phyloP scores from a whole-genome alignment of 1,284 basidiomycete genomes.

The Pholiota adiposa region DNA sequence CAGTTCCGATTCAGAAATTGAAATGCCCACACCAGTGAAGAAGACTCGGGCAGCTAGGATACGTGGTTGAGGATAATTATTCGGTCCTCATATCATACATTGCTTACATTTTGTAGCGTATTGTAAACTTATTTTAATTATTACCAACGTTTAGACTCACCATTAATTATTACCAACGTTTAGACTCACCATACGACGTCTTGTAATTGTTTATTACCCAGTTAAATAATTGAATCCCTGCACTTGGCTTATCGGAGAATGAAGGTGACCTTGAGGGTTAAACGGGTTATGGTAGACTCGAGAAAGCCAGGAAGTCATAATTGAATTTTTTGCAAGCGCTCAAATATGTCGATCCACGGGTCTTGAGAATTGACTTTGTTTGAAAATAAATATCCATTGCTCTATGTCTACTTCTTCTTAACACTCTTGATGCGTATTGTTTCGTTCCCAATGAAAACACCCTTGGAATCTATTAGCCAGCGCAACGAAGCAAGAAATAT shows the following conservation, averaged over 20 bases:
- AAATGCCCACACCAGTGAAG: conserved; percentile 6
- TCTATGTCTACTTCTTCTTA: conserved; percentile 87
- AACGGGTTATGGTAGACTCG: too few species aligned
- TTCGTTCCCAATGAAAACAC: conserved; percentile 91
- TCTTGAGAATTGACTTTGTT: neutral
- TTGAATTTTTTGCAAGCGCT: too few species aligned
- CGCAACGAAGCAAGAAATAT: conserved; percentile 6
- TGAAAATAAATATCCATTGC: conserved; percentile 1
- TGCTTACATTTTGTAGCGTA: neutral
- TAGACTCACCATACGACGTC: neutral
- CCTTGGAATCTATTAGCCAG: conserved; percentile 47
- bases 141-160: neutral
- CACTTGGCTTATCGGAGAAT: neutral
- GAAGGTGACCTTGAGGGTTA: too few species aligned
- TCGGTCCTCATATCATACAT: neutral
- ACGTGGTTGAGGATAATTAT: conserved; percentile 10
- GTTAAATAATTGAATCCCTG: neutral
- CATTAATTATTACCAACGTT: neutral
- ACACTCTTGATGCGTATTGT: conserved; percentile 89
- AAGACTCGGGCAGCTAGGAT: conserved; percentile 11
- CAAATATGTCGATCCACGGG: too few species aligned
- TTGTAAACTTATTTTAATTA: neutral
- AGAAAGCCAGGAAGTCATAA: too few species aligned
- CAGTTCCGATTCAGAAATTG: conserved; percentile 49
- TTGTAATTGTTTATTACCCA: neutral